A percentile compares a stretch with the other conserved stretches of the same genome.
These are phyloP conservation scores for Euphorbia celastroides DNA, from an alignment of 441 rosid species.

Conservation along the genomic window DNA sequence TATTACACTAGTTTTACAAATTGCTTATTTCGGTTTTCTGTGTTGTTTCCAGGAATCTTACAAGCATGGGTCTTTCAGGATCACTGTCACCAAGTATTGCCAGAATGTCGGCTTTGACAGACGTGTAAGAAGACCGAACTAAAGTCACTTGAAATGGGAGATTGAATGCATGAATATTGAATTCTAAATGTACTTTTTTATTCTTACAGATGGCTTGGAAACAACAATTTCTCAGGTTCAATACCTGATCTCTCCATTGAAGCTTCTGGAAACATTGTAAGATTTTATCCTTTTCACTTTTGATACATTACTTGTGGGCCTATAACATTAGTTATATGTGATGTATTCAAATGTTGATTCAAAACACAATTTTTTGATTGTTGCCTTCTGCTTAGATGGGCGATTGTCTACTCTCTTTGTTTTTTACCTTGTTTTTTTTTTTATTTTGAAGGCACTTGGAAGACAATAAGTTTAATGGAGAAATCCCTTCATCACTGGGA, in stretches of 20 bases:
- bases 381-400: neutral
- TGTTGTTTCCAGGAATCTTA: conserved; percentile 54
- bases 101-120: conserved; percentile 63
- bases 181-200: conserved; percentile 18
- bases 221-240: conserved; percentile 57
- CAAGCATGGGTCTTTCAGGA: conserved; percentile 66
- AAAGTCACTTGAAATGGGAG: conserved; percentile 7
- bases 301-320: conserved; percentile 1
- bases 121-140: conserved; percentile 48
- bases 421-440: conserved; percentile 20
- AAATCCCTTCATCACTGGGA: conserved; percentile 56
- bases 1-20: conserved; percentile 17
- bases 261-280: conserved; percentile 55
- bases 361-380: neutral
- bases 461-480: conserved; percentile 59
- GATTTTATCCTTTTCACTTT: conserved; percentile 17
- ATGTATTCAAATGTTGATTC: neutral
- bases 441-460: conserved; percentile 67
- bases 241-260: conserved; percentile 70
- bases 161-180: conserved; percentile 22
- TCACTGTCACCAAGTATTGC: conserved; percentile 49
- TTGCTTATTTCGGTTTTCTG: conserved; percentile 12
- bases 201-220: conserved; percentile 65
- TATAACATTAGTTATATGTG: conserved; percentile 1
- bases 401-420: conserved; percentile 15